Evolutionary conservation across 352 stramenopile species (phyloP), one percentile per base, ranked within the genome.

Genomic region (Blastocystis sp.): DNA sequence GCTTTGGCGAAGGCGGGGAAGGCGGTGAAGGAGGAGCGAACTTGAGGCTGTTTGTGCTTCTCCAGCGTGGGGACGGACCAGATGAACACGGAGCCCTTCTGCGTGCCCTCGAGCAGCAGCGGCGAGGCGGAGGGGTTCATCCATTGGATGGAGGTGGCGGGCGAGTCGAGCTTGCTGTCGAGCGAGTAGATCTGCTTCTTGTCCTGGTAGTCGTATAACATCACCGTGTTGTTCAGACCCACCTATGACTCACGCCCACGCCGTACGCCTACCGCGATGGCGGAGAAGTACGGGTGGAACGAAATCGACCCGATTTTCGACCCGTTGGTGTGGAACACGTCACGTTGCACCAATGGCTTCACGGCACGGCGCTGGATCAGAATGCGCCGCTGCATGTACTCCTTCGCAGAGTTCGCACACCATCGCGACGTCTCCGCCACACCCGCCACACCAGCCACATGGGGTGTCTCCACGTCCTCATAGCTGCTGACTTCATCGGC

Each of bases 1-100:
- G 48, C 5, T 19, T 84, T 84, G 23, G 74, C 48, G 45, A 84
- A 84, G 45, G 66, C 74, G n/a, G 74, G 74, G 34, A 84, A 84
- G 21, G 74, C 74, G n/a, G 66, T 28, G 34, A 84, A 84, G 17
- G 74, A 84, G 10, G 74, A 84, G 23, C 65, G n/a, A 14, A 67
- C 21, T 4, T 59, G 74, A 2, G 74, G 74, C 56, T 84, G 74
- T 17, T 59, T 28, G 14, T 81, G 45, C 28, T 62, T 38, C 23
- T 81, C 70, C 43, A 81, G 43, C 38, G 19, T 34, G 2, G 70
- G 70, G 61, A 84, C 21, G 41, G 62, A 48, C 78, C 78, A 88
- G 28, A 88, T 70, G 48, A 56, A 88, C 3, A 88, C 28, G 45
- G 40, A 19, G 38, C 78, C 78, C 48, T 88, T 88, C 28, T 66